phyloP scores from a whole-genome alignment of 495 filamentous ascomycete genomes.

The Aspergillus bridgeri region DNA sequence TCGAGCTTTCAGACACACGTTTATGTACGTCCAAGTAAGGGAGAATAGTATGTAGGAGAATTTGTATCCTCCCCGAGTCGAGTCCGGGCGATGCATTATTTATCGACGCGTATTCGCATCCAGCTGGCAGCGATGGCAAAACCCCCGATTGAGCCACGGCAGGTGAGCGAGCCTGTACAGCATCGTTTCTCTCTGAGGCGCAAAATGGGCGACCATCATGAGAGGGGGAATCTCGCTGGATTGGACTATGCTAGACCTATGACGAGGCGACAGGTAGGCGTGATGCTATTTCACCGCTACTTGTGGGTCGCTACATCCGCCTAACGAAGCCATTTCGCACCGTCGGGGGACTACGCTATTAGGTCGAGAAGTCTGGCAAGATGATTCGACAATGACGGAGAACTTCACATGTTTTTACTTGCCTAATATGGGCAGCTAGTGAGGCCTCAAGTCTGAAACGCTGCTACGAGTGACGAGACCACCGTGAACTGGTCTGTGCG shows the following conservation, averaged over 20 bases:
- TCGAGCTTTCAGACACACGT: background rate
- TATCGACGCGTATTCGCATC: background rate
- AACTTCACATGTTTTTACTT: background rate
- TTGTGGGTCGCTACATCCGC: background rate
- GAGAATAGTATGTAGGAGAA: background rate
- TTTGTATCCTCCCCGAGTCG: background rate
- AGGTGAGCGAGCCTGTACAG: background rate
- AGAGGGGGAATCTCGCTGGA: background rate
- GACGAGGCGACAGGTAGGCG: slow-evolving; percentile 11
- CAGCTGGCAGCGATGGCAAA: background rate
- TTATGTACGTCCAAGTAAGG: background rate
- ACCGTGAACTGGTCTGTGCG: background rate
- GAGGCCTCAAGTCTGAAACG: background rate
- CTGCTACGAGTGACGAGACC: background rate
- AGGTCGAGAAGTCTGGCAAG: background rate
- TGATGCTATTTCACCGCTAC: slow-evolving; percentile 6
- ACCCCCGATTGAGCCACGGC: background rate
- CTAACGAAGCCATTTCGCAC: background rate
- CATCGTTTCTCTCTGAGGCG: background rate
- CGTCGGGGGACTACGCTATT: background rate
- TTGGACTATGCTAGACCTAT: slow-evolving; percentile 9
- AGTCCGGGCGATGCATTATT: background rate
- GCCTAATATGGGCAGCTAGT: background rate
- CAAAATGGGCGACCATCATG: background rate
- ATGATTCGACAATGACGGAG: background rate